These are phyloP conservation scores for Candida railenensis DNA, from an alignment of 805 yeast species.

Conservation along the genomic window DNA sequence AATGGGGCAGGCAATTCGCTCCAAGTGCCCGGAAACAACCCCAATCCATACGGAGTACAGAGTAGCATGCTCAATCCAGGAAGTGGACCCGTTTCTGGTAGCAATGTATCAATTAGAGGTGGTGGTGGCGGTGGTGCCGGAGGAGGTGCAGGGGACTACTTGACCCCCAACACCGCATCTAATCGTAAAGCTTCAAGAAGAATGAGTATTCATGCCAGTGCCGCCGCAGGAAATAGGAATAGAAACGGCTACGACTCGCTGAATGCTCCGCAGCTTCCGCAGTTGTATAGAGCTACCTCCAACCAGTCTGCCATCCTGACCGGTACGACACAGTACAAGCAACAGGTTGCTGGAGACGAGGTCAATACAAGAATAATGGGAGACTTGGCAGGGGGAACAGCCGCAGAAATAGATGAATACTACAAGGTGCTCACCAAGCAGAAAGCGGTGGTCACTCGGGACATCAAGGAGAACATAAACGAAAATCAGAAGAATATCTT, in stretches of 20 bases:
- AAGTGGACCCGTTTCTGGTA: background rate
- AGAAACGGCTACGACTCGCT: slow-evolving; percentile 21
- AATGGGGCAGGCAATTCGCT: slow-evolving; percentile 1
- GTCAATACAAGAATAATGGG: slow-evolving; percentile 15
- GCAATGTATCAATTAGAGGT: background rate
- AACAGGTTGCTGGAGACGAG: slow-evolving; percentile 9
- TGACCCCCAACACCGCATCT: slow-evolving; percentile 2
- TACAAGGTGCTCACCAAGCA: slow-evolving; percentile 52
- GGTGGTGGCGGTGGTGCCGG: background rate
- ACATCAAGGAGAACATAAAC: slow-evolving; percentile 57
- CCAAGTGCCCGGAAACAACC: slow-evolving; percentile 1
- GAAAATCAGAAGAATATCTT: slow-evolving; percentile 63
- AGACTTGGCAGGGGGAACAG: slow-evolving; percentile 63
- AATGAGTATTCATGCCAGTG: slow-evolving; percentile 39
- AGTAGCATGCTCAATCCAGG: background rate
- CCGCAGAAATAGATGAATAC: slow-evolving; percentile 69
- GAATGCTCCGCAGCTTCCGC: slow-evolving; percentile 33
- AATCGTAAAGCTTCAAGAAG: slow-evolving; percentile 26
- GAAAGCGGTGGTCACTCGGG: slow-evolving; percentile 50
- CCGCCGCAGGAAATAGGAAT: slow-evolving; percentile 30
- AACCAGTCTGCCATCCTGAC: slow-evolving; percentile 1
- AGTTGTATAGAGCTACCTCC: slow-evolving; percentile 4
- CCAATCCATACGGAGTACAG: background rate
- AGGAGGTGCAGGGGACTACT: slow-evolving; percentile 1
- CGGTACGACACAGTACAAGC: slow-evolving; percentile 5